These are phyloP conservation scores for Chloropicon primus DNA, from an alignment of 139 green algal species.

Conservation along the genomic window DNA sequence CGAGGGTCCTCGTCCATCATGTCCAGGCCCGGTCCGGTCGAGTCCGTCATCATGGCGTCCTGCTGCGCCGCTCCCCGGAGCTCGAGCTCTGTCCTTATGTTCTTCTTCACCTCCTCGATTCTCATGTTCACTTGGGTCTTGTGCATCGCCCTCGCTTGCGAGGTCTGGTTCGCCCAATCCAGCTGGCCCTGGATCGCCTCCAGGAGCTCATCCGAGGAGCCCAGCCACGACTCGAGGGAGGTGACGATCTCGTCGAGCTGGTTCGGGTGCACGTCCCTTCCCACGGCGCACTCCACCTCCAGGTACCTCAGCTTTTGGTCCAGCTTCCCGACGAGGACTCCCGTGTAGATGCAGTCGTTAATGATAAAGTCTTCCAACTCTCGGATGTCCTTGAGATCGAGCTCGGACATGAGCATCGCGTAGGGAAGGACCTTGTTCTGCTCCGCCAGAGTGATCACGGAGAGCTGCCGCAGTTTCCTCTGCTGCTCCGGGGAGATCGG, in stretches of 20 bases:
- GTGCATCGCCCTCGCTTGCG: slow-evolving; percentile 5
- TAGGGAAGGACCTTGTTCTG: slow-evolving; percentile 58
- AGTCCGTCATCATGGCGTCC: slow-evolving; percentile 23
- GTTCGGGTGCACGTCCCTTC: slow-evolving; percentile 40
- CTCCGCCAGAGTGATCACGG: slow-evolving; percentile 45
- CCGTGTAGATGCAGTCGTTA: slow-evolving; percentile 75
- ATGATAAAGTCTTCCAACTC: slow-evolving; percentile 87
- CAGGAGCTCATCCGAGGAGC: slow-evolving; percentile 15
- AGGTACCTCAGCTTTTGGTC: slow-evolving; percentile 44
- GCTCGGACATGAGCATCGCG: slow-evolving; percentile 31
- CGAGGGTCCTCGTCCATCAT: slow-evolving; percentile 21
- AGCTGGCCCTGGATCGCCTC: slow-evolving; percentile 2
- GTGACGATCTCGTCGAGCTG: slow-evolving; percentile 26
- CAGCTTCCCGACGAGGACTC: slow-evolving; percentile 51
- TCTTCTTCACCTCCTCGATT: slow-evolving; percentile 29
- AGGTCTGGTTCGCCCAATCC: background rate
- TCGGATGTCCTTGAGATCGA: slow-evolving; percentile 52
- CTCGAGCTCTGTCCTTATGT: slow-evolving; percentile 14
- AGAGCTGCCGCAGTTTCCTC: slow-evolving; percentile 76
- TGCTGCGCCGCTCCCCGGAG: background rate
- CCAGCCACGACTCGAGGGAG: slow-evolving; percentile 36
- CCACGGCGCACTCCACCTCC: slow-evolving; percentile 37
- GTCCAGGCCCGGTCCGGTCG: slow-evolving; percentile 19
- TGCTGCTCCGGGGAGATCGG: slow-evolving; percentile 34
- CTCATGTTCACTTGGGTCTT: slow-evolving; percentile 11